A percentile compares a stretch with the other conserved stretches of the same genome.
Evolutionary conservation across 2,329 filamentous ascomycete genomes (phyloP).

Genomic region (Hypoxylon sp.): DNA sequence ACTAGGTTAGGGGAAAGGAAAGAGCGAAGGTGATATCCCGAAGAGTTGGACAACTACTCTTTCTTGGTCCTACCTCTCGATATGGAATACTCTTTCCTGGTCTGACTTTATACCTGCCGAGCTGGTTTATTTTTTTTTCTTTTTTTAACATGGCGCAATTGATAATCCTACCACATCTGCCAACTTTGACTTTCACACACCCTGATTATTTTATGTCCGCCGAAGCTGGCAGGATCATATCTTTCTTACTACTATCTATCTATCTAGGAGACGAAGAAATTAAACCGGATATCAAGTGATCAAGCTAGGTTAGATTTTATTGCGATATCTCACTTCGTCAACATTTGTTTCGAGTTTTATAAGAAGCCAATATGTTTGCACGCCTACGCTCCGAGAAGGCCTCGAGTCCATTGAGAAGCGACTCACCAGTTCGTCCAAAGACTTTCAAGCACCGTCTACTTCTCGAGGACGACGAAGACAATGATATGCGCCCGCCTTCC

Average conservation of each 20-base stretch:
- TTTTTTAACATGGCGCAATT: background rate
- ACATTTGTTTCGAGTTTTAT: background rate
- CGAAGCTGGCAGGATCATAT: background rate
- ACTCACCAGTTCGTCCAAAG: constrained; percentile 25
- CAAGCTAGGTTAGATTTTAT: background rate
- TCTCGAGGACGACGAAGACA: constrained; percentile 23
- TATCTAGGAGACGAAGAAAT: background rate
- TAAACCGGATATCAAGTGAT: background rate
- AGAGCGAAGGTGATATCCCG: constrained; percentile 6
- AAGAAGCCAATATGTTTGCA: constrained; percentile 30
- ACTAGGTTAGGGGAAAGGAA: constrained; percentile 4
- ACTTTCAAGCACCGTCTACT: constrained; percentile 41
- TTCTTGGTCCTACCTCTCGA: background rate
- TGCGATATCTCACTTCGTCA: background rate
- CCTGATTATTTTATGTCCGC: background rate
- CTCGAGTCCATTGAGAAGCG: constrained; percentile 18
- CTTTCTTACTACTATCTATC: background rate
- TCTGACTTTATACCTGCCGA: background rate
- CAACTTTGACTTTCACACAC: background rate
- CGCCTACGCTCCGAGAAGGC: constrained; percentile 27
- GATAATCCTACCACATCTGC: background rate
- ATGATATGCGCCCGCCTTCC: constrained; percentile 24
- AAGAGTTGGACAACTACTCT: background rate
- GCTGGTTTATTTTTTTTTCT: too few relatives aligned
- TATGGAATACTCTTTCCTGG: background rate